Conservation (phyloP, 352 stramenopile species). For the Phytophthora rubi region DNA sequence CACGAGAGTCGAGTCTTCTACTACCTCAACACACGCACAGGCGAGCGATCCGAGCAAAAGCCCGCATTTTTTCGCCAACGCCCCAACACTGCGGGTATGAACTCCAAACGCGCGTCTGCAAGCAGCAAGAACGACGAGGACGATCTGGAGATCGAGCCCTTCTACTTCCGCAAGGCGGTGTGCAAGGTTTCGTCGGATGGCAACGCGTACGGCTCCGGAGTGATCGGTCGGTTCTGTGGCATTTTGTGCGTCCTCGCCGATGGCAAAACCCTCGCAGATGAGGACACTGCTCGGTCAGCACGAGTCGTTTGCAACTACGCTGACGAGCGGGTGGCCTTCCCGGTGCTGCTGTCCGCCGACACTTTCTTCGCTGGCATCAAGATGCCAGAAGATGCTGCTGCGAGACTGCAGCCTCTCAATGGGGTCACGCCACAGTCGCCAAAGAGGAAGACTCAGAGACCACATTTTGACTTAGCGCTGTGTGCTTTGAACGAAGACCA, state of each 20-base stretch:
- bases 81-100: constrained; percentile 15
- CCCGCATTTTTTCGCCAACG: constrained; percentile 53
- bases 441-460: constrained; percentile 16
- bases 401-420: constrained; percentile 20
- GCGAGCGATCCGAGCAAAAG: constrained; percentile 45
- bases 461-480: constrained; percentile 44
- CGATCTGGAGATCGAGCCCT: constrained; percentile 68
- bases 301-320: constrained; percentile 66
- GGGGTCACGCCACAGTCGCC: constrained; percentile 12
- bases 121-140: constrained; percentile 31
- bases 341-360: constrained; percentile 51
- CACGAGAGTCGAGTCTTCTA: constrained; percentile 55
- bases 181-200: constrained; percentile 58
- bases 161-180: constrained; percentile 68
- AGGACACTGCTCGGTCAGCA: constrained; percentile 41
- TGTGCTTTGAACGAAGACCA: constrained; percentile 63
- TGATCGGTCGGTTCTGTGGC: constrained; percentile 56
- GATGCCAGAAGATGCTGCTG: constrained; percentile 23
- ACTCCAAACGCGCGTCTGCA: background rate
- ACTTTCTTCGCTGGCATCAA: constrained; percentile 55
- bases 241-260: constrained; percentile 62
- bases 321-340: constrained; percentile 48
- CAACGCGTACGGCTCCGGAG: constrained; percentile 53
- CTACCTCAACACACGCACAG: constrained; percentile 70
- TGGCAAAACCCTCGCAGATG: constrained; percentile 52